Evolutionary conservation across 345 rosid genomes (phyloP), one percentile per base, ranked within the genome.

Genomic region (Barbarea vulgaris): DNA sequence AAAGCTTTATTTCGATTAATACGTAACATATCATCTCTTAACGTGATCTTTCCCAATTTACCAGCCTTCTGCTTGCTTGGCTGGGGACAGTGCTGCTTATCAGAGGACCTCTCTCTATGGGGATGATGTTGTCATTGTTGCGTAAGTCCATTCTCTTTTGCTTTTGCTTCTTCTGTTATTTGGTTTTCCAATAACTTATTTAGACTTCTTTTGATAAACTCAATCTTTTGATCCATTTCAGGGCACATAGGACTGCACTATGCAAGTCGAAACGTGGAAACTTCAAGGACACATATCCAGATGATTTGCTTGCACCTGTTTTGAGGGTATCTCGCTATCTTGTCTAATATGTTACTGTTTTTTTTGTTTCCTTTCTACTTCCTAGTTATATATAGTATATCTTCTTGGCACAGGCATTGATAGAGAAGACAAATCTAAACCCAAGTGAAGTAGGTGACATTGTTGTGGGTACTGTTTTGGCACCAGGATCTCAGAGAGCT

Each of bases 401-500:
- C 36, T 24, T 59, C 36, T 60, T 72, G 48, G 37, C 64, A 67
- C 83, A 96, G 98, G 98, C 95, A 34, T 51, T 96, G 88, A 87
- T 91, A 44, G 97, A 89, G 83, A 93, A 88, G 80, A 93, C 97
- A 9, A 89, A 93, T 51, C 13, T 96, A 47, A 81, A 91, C 75
- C 97, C 99, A 12, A 85, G 85, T 84, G 99, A 96, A 77, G 97
- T 96, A 18, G 99, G 97, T 30, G 99, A 96, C 71, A 96, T 96
- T 85, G 95, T 96, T 22, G 99, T 96, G 79, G 99, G 99, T 31
- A 84, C 99, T 6, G 99, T 93, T 33, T 70, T 96, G 87, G 99
- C 97, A 2, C 91, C 99, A 0, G 99, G 97, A 27, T 89, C 99
- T 70, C 94, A 87, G 83, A 87, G 99, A 80, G 99, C 99, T 1